These are phyloP conservation scores for Castanea mollissima DNA, from an alignment of 306 rosid genomes.

Conservation along the genomic window DNA sequence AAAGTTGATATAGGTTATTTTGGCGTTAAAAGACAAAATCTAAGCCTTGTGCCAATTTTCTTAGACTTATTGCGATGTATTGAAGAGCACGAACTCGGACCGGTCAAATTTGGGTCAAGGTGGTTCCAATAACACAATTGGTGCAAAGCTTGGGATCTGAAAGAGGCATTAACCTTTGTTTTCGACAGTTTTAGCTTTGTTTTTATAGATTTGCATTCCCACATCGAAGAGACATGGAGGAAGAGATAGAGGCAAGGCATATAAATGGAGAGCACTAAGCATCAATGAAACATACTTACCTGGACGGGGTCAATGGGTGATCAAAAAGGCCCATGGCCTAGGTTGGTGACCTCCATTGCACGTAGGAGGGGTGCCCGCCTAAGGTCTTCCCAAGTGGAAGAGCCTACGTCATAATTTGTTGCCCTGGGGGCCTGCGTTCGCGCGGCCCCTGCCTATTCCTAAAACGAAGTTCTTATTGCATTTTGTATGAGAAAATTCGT, in stretches of 20 bases:
- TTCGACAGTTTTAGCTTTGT: too few species aligned
- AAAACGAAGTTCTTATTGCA: neutral
- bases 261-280: neutral
- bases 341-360: conserved; percentile 50
- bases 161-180: too few species aligned
- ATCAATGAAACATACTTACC: conserved; percentile 18
- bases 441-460: conserved; percentile 38
- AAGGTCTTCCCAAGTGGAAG: conserved; percentile 55
- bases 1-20: too few species aligned
- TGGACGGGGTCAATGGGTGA: conserved; percentile 52
- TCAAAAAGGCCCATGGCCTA: conserved; percentile 36
- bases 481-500: too few species aligned
- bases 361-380: conserved; percentile 39
- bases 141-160: too few species aligned
- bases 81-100: too few species aligned
- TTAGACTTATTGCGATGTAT: too few species aligned
- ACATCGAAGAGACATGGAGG: neutral
- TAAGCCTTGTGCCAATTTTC: too few species aligned
- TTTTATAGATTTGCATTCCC: neutral
- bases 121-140: too few species aligned
- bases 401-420: conserved; percentile 65
- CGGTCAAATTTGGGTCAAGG: too few species aligned
- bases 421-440: conserved; percentile 60
- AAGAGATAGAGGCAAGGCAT: neutral
- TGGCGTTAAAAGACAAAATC: too few species aligned